A percentile compares a stretch with the other conserved stretches of the same genome.
These are phyloP conservation scores for Tilletia walkeri DNA, from an alignment of 1,284 basidiomycete genomes.

Conservation along the genomic window DNA sequence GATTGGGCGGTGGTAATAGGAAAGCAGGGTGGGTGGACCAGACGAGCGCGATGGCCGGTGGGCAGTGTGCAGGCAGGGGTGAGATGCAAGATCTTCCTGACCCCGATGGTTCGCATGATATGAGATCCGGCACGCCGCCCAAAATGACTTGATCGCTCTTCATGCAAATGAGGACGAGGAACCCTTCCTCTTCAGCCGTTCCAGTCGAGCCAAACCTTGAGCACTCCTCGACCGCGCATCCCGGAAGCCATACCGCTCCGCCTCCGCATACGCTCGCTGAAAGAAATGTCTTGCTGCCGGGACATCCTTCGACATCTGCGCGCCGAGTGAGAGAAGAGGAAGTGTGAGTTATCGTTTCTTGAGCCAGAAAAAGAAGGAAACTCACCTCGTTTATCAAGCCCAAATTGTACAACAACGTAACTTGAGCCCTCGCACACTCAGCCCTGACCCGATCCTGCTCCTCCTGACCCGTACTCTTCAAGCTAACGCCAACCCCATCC, in stretches of 20 bases:
- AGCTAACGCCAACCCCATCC: not conserved
- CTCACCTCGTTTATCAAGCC: conserved; percentile 34
- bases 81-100: no score
- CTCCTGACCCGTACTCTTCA: conserved; percentile 23
- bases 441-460: conserved; percentile 28
- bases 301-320: conserved; percentile 25
- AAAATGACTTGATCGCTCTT: no score
- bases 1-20: no score
- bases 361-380: not conserved
- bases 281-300: conserved; percentile 22
- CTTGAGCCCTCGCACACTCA: conserved; percentile 47
- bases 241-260: conserved; percentile 23
- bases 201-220: conserved; percentile 21
- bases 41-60: no score
- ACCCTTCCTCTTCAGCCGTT: conserved; percentile 17
- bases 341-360: not conserved
- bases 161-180: not conserved
- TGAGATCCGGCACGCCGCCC: no score
- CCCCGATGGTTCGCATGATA: no score
- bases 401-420: conserved; percentile 51
- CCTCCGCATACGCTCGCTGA: conserved; percentile 23
- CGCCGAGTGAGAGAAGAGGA: not conserved
- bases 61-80: no score
- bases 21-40: no score
- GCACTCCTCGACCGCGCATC: conserved; percentile 27